Conservation (phyloP, 148 eudicot genomes). For the Rhododendron vialii region DNA sequence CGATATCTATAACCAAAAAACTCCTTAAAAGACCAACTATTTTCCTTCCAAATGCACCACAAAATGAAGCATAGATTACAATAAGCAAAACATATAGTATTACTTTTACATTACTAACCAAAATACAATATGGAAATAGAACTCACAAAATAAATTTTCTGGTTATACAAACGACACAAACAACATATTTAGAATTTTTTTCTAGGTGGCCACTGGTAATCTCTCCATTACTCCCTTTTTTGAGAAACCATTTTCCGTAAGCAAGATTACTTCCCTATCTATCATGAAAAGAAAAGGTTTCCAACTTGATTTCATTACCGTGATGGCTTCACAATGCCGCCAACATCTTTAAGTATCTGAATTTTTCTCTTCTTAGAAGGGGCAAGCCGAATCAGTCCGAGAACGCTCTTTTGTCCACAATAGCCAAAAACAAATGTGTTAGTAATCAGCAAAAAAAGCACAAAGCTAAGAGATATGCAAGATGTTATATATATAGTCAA, state of each 20-base stretch:
- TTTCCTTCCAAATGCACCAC: background rate
- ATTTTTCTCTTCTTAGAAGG: constrained; percentile 30
- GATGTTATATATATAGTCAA: background rate
- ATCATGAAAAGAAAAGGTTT: background rate
- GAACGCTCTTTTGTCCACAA: constrained; percentile 21
- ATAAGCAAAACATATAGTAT: background rate
- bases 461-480: background rate
- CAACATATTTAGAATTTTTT: background rate
- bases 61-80: background rate
- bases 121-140: background rate
- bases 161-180: background rate
- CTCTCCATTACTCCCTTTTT: background rate
- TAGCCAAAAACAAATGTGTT: background rate
- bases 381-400: constrained; percentile 25
- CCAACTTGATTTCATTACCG: constrained; percentile 16
- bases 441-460: background rate
- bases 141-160: background rate
- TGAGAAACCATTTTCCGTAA: background rate
- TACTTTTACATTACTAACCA: background rate
- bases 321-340: constrained; percentile 37
- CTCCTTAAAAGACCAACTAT: background rate
- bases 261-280: background rate
- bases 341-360: constrained; percentile 32
- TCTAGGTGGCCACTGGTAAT: background rate
- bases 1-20: background rate